These are phyloP conservation scores for Hevea brasiliensis DNA, from an alignment of 345 rosid species.

Conservation along the genomic window DNA sequence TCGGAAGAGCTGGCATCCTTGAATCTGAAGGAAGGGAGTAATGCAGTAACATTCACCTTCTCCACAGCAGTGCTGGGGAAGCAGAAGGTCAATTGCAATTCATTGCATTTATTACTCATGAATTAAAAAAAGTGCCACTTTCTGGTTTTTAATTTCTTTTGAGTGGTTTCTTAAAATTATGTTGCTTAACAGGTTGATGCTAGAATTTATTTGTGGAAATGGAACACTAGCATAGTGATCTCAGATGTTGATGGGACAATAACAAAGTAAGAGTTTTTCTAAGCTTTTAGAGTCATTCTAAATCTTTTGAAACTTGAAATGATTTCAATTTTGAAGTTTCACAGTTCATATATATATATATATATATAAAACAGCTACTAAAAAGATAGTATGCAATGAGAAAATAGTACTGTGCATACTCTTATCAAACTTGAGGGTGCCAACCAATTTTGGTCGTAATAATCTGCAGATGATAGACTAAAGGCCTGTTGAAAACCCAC, in stretches of 20 bases:
- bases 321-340: background rate
- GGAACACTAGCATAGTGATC: conserved; percentile 83
- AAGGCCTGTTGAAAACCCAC: background rate
- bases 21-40: too few species aligned
- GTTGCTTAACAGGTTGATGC: too few species aligned
- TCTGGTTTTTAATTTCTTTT: conserved; percentile 9
- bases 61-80: conserved; percentile 86
- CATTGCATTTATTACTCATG: background rate
- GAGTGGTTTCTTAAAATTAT: conserved; percentile 4
- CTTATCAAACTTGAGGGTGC: background rate
- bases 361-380: background rate
- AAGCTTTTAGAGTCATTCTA: background rate
- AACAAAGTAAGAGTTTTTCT: conserved; percentile 57
- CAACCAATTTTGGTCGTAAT: background rate
- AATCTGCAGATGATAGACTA: background rate
- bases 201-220: too few species aligned
- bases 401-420: background rate
- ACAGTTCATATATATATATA: background rate
- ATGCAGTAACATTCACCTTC: conserved; percentile 74
- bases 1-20: conserved; percentile 82
- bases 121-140: background rate
- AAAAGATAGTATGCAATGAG: too few species aligned
- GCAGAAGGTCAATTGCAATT: conserved; percentile 62
- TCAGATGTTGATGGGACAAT: too few species aligned
- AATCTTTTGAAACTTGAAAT: background rate